A percentile compares a stretch with the other conserved stretches of the same genome.
Conservation (phyloP, 2,329 filamentous ascomycete species). For the Cordyceps javanica region DNA sequence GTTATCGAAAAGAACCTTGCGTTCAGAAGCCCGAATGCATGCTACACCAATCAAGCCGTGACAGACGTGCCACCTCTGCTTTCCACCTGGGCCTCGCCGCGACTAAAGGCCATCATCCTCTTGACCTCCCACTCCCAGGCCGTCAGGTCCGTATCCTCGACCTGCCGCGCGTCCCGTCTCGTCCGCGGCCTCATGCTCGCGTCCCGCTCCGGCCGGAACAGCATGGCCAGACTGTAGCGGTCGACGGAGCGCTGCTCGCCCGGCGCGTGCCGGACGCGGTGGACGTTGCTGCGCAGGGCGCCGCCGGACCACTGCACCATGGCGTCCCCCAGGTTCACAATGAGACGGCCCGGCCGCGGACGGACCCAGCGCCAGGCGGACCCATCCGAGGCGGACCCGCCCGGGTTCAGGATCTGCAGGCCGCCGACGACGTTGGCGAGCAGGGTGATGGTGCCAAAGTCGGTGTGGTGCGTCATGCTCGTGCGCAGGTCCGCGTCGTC, state of each 20-base stretch:
- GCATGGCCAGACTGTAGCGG: neutral
- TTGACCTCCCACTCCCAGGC: neutral
- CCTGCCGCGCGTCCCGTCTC: neutral
- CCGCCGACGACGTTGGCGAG: constrained; percentile 30
- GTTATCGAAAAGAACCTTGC: too few relatives aligned
- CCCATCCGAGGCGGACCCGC: constrained; percentile 12
- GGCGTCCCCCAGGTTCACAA: constrained; percentile 18
- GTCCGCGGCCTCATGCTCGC: neutral
- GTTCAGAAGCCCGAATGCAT: neutral
- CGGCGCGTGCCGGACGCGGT: constrained; percentile 18
- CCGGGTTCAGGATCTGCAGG: constrained; percentile 27
- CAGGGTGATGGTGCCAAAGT: constrained; percentile 31
- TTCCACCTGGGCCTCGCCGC: neutral
- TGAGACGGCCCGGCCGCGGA: constrained; percentile 19
- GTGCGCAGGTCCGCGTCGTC: constrained; percentile 16
- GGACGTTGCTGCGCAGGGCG: constrained; percentile 20
- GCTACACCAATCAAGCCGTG: neutral
- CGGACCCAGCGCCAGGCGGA: constrained; percentile 19
- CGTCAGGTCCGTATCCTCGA: neutral
- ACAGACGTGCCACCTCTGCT: neutral
- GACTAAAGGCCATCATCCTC: neutral
- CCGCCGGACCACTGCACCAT: constrained; percentile 22
- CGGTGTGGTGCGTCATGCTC: constrained; percentile 27
- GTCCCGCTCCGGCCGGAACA: neutral
- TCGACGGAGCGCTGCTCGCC: neutral